These are phyloP conservation scores for Aspergillus tamarii DNA, from an alignment of 2,329 filamentous ascomycete species.

Conservation along the genomic window DNA sequence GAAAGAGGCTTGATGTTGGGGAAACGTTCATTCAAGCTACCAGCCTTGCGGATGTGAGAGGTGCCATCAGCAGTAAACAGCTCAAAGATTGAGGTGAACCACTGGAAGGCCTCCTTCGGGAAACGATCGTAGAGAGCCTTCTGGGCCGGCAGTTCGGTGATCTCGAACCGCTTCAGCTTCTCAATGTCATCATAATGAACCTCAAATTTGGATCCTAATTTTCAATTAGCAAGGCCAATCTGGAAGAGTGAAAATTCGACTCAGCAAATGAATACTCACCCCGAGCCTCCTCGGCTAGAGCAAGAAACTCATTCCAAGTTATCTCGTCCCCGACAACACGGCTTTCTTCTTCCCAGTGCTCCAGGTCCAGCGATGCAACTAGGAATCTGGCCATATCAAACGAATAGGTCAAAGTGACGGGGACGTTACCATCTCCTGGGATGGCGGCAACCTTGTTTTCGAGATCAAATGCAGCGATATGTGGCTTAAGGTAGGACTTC, in stretches of 20 bases:
- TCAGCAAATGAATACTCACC: conserved; percentile 13
- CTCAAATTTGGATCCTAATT: conserved; percentile 28
- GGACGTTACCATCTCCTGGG: conserved; percentile 23
- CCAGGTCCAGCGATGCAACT: conserved; percentile 17
- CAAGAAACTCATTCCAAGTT: conserved; percentile 30
- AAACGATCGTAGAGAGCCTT: conserved; percentile 22
- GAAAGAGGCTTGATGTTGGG: conserved; percentile 22
- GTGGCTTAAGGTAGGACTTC: conserved; percentile 21
- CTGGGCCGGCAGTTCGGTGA: conserved; percentile 36
- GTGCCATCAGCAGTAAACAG: conserved; percentile 12
- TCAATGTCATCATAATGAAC: conserved; percentile 33
- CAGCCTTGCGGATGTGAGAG: conserved; percentile 6
- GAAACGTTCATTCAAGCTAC: conserved; percentile 24
- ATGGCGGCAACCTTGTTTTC: conserved; percentile 24
- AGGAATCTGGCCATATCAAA: conserved; percentile 30
- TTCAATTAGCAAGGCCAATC: conserved; percentile 5
- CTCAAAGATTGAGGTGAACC: conserved; percentile 22
- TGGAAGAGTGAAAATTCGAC: too few species aligned
- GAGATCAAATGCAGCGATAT: conserved; percentile 24
- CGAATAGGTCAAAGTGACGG: conserved; percentile 26
- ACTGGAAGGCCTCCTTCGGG: conserved; percentile 28
- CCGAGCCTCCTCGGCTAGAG: conserved; percentile 22
- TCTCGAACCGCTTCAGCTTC: conserved; percentile 31
- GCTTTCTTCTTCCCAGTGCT: conserved; percentile 23
- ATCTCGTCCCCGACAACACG: conserved; percentile 28